phyloP scores from a whole-genome alignment of 2,329 filamentous ascomycete species.

The Penicillium polonicum region DNA sequence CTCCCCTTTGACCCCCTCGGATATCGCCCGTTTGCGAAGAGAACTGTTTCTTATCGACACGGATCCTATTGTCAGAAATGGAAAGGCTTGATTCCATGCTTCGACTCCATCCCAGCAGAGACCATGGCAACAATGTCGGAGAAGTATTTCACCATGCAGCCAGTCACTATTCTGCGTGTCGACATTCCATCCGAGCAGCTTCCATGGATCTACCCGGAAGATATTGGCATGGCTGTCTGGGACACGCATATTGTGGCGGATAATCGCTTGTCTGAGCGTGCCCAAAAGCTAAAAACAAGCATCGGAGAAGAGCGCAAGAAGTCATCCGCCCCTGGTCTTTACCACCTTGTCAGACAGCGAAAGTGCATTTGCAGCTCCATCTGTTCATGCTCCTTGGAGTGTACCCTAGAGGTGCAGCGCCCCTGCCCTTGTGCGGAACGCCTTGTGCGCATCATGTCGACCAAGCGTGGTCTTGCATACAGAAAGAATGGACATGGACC shows the following conservation, averaged over 20 bases:
- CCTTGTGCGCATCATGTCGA: constrained; percentile 33
- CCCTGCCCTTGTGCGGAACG: constrained; percentile 39
- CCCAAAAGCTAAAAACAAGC: constrained; percentile 35
- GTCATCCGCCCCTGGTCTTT: constrained; percentile 23
- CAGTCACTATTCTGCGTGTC: constrained; percentile 12
- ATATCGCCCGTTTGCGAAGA: constrained; percentile 31
- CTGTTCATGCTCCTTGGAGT: constrained; percentile 36
- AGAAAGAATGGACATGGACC: not conserved
- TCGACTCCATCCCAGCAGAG: constrained; percentile 30
- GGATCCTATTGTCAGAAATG: constrained; percentile 32
- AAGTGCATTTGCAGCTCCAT: constrained; percentile 38
- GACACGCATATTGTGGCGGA: constrained; percentile 30
- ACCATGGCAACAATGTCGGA: constrained; percentile 36
- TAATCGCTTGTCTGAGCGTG: constrained; percentile 35
- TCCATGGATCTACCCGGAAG: constrained; percentile 26
- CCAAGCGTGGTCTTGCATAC: constrained; percentile 18
- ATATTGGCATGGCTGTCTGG: constrained; percentile 19
- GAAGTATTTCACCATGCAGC: constrained; percentile 35
- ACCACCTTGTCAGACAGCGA: constrained; percentile 30
- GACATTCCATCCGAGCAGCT: constrained; percentile 21
- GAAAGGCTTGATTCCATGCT: constrained; percentile 30
- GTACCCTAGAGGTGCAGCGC: constrained; percentile 31
- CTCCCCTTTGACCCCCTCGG: constrained; percentile 27
- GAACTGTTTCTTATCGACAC: constrained; percentile 22
- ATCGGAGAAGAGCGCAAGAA: constrained; percentile 37